Base-by-base conservation (phyloP, 2,329 filamentous ascomycete species). In the Ascocoryne sarcoides region DNA sequence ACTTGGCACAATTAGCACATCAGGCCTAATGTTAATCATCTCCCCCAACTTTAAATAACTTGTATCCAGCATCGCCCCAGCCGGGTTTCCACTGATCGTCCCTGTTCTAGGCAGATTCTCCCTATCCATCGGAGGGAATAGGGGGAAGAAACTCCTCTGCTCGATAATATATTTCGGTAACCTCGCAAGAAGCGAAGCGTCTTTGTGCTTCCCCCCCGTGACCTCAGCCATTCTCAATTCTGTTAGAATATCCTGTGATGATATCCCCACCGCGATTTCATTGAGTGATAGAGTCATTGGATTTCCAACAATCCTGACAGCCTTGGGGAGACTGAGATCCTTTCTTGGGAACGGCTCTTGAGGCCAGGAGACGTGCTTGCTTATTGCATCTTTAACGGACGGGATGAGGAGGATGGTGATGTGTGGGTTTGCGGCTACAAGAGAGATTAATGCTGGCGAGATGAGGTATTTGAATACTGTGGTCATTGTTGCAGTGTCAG, bases 251-350 rank as follows among this genome's bases (percentile, higher is more conserved):
- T 98, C 92, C 55, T 94, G 84, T 1, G 80, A 82, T 18, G 82
- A 88, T 52, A 95, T 73, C 4, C 84, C 88, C 18, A 95, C 64
- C 2, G 90, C 73, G 32, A 82, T 74, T 62, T 96, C 92, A 62
- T 98, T 98, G 49, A 96, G 70, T 4, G 79, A 85, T 3, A 96
- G 64, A 7, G 84, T 87, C 70, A 93, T 90, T 1, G 92, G 92
- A 58, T 96, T 96, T 2, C 88, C 86, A 12, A 95, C 76, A 52
- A 93, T 75, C 40, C 76, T 79, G 9, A 75, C 82, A 42, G 81
- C 71, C 59, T 86, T 90, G 9, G 83, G 83, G 4, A 96, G 70
- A 4, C 84, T 85, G 5, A 96, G 45, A 3, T 89, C 83, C 54
- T 79, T 84, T 48, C 71, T 69, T 1, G 68, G 61, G 30, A 95